phyloP scores from a whole-genome alignment of 176 grass and related monocot genomes.

The Ensete ventricosum region DNA sequence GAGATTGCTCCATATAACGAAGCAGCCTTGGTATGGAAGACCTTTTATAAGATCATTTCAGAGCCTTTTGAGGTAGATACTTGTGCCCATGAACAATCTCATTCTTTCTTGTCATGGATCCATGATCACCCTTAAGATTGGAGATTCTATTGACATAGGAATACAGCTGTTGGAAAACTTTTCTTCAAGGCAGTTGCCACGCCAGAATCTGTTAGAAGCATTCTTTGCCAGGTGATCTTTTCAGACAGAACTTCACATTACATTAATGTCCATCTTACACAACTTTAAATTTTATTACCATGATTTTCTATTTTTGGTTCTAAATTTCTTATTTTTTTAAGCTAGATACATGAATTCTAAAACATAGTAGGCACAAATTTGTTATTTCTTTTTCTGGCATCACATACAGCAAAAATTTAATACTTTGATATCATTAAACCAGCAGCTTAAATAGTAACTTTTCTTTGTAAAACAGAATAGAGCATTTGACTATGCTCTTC shows the following conservation, averaged over 20 bases:
- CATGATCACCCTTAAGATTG: constrained; percentile 18
- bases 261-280: too few species aligned
- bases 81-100: neutral
- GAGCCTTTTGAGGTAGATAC: constrained; percentile 61
- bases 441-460: too few species aligned
- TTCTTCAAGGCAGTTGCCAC: constrained; percentile 91
- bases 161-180: constrained; percentile 72
- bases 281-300: too few species aligned
- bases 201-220: constrained; percentile 79
- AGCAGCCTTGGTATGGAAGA: constrained; percentile 87
- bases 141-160: constrained; percentile 38
- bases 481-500: too few species aligned
- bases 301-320: too few species aligned
- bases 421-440: too few species aligned
- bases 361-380: too few species aligned
- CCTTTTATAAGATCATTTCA: constrained; percentile 93
- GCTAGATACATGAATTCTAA: too few species aligned
- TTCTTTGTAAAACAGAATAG: too few species aligned
- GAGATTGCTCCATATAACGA: constrained; percentile 91
- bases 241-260: neutral
- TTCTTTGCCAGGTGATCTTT: constrained; percentile 73
- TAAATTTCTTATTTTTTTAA: too few species aligned
- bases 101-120: neutral
- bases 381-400: too few species aligned
- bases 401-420: too few species aligned